A percentile compares a stretch with the other conserved stretches of the same genome.
phyloP scores from a whole-genome alignment of 2,329 filamentous ascomycete species.

The Apiospora kogelbergensis region DNA sequence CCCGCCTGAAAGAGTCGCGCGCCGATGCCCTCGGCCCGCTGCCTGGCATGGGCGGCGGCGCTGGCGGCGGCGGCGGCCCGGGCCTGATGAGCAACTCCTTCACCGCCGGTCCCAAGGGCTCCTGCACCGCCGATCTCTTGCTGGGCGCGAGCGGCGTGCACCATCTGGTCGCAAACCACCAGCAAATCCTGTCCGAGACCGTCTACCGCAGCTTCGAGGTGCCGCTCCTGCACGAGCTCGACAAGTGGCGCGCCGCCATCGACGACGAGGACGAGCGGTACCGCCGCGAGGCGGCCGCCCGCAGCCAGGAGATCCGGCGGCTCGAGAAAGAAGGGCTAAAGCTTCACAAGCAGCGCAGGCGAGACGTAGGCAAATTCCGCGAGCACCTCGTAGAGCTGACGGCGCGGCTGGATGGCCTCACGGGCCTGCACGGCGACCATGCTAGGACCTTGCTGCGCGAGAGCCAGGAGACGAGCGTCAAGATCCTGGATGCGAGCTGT shows the following conservation, averaged over 20 bases:
- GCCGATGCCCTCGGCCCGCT: conserved; percentile 52
- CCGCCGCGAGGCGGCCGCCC: conserved; percentile 51
- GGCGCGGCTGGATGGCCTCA: conserved; percentile 60
- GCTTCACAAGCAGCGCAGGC: conserved; percentile 57
- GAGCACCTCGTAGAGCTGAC: conserved; percentile 65
- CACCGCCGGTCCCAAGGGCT: conserved; percentile 36
- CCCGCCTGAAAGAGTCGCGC: conserved; percentile 66
- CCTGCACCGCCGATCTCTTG: conserved; percentile 63
- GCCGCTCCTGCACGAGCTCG: conserved; percentile 67
- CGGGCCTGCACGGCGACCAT: conserved; percentile 59
- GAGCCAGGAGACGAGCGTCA: conserved; percentile 62
- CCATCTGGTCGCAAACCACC: conserved; percentile 68
- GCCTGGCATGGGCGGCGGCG: neutral
- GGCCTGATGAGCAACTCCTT: conserved; percentile 49
- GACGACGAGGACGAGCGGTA: conserved; percentile 66
- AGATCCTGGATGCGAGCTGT: conserved; percentile 64
- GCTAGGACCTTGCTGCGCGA: conserved; percentile 60
- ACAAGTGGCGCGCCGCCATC: conserved; percentile 62
- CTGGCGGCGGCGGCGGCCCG: conserved; percentile 24
- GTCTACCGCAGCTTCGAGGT: conserved; percentile 69
- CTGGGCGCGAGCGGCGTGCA: conserved; percentile 64
- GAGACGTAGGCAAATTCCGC: conserved; percentile 62
- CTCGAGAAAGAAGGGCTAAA: conserved; percentile 66
- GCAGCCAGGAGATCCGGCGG: conserved; percentile 60
- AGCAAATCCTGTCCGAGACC: conserved; percentile 68